Conservation (phyloP, 495 filamentous ascomycete species). For the Rhizodiscina lignyota region DNA sequence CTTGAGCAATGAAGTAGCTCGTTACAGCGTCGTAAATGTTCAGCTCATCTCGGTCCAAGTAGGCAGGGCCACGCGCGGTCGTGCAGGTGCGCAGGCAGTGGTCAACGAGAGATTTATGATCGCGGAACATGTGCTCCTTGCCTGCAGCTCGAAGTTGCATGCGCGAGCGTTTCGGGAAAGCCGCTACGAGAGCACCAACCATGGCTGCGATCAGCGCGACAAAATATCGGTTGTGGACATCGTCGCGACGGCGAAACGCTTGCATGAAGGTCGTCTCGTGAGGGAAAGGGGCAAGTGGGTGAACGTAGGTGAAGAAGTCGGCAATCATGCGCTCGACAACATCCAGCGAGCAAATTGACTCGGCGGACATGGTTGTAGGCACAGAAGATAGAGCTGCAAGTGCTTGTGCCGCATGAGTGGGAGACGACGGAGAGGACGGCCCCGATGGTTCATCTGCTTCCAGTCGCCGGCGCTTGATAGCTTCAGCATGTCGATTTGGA, state of each 20-base stretch:
- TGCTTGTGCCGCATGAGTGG: conserved; percentile 30
- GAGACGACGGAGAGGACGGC: conserved; percentile 26
- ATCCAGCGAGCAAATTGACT: conserved; percentile 56
- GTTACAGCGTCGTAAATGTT: conserved; percentile 67
- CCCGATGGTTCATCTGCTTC: conserved; percentile 22
- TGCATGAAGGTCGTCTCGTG: conserved; percentile 73
- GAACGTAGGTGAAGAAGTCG: conserved; percentile 82
- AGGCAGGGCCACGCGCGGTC: conserved; percentile 51
- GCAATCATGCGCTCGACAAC: conserved; percentile 55
- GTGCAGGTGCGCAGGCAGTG: conserved; percentile 57
- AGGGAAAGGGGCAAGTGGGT: conserved; percentile 71
- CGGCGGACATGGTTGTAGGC: conserved; percentile 36
- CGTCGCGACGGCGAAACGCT: conserved; percentile 52
- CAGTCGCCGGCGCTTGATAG: conserved; percentile 50
- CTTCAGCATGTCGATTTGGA: conserved; percentile 72
- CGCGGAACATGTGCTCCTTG: conserved; percentile 40
- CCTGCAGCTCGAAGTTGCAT: conserved; percentile 48
- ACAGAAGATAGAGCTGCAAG: conserved; percentile 23
- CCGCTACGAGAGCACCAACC: conserved; percentile 60
- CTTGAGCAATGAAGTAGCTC: conserved; percentile 67
- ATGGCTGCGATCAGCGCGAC: conserved; percentile 67
- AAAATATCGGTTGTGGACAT: conserved; percentile 50
- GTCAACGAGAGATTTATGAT: conserved; percentile 53
- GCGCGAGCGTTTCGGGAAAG: conserved; percentile 64
- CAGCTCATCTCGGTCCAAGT: conserved; percentile 42